phyloP scores from a whole-genome alignment of 2,329 filamentous ascomycete species.

The Ambrosiella beaveri region DNA sequence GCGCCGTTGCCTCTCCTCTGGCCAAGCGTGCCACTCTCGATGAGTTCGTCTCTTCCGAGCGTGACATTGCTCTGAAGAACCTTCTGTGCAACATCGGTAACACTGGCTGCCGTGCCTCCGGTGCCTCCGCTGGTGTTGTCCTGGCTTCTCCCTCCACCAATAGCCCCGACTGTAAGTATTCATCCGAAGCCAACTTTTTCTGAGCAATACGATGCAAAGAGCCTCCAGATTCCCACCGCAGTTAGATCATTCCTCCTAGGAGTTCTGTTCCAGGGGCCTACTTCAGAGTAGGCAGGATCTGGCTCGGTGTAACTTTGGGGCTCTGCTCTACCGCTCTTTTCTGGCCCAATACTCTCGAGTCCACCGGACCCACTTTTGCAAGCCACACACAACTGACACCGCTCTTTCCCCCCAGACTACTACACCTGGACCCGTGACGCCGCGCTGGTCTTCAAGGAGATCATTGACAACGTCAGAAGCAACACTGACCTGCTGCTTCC shows the following conservation, averaged over 20 bases:
- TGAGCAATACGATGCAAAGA: background rate
- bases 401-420: constrained; percentile 35
- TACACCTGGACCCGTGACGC: constrained; percentile 68
- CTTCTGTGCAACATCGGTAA: constrained; percentile 44
- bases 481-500: constrained; percentile 38
- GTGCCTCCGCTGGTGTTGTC: constrained; percentile 33
- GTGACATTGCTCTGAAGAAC: constrained; percentile 31
- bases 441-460: constrained; percentile 49
- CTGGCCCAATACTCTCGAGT: no score
- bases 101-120: constrained; percentile 30
- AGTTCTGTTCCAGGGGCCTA: background rate
- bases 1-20: constrained; percentile 9
- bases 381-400: background rate
- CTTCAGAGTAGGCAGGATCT: background rate
- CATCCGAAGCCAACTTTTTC: background rate
- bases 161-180: constrained; percentile 37
- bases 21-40: constrained; percentile 21
- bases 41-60: constrained; percentile 34
- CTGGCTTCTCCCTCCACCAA: constrained; percentile 37
- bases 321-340: background rate
- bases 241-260: background rate
- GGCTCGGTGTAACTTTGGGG: background rate
- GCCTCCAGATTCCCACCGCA: background rate
- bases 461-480: constrained; percentile 43
- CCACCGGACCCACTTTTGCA: background rate